Evolutionary conservation across 345 rosid genomes (phyloP).

Genomic region (Jatropha curcas): DNA sequence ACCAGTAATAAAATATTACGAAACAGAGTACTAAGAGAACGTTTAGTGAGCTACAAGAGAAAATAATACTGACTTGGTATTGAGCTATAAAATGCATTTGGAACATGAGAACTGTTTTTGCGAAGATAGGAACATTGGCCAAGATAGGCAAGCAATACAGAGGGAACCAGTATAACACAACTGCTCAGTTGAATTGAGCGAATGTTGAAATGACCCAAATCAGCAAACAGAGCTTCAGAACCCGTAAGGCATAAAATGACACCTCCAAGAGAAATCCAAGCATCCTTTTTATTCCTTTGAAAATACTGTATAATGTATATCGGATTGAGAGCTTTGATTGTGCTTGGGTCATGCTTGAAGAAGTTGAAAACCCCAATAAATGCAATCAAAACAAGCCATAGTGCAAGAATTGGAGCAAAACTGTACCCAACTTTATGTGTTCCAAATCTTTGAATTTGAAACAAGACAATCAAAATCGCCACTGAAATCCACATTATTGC

Average conservation of each 20-base stretch:
- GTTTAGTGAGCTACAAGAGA: too few relatives aligned
- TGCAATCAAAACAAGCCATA: constrained; percentile 44
- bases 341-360: constrained; percentile 33
- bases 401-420: constrained; percentile 43
- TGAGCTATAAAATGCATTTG: too few relatives aligned
- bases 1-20: too few relatives aligned
- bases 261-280: constrained; percentile 79
- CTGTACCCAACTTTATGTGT: constrained; percentile 51
- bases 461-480: constrained; percentile 40
- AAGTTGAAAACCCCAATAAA: constrained; percentile 45
- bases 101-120: too few relatives aligned
- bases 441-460: constrained; percentile 49
- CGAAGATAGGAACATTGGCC: too few relatives aligned
- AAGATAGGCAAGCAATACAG: too few relatives aligned
- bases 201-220: too few relatives aligned
- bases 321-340: constrained; percentile 55
- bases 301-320: constrained; percentile 55
- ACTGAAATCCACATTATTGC: constrained; percentile 38
- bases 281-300: constrained; percentile 43
- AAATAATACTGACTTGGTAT: too few relatives aligned
- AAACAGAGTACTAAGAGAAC: too few relatives aligned
- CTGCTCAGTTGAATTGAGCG: too few relatives aligned
- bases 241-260: constrained; percentile 69
- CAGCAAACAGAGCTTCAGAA: constrained; percentile 57
- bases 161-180: too few relatives aligned